Evolutionary conservation across 768 basidiomycete genomes (phyloP).

Genomic region (Leccinellum rugosiceps): DNA sequence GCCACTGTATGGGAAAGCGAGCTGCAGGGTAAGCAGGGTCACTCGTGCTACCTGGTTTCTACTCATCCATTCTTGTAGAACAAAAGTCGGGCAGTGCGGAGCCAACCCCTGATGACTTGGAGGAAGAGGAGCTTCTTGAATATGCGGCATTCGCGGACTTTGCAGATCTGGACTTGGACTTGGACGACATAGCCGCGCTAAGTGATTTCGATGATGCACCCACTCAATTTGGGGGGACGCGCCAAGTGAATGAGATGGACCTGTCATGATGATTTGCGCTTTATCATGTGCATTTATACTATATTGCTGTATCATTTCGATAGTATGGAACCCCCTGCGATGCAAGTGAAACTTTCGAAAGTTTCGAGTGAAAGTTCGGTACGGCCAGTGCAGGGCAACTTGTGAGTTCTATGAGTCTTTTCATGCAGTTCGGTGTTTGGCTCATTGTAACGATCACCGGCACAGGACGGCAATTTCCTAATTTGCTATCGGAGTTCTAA

Average conservation of each 20-base stretch:
- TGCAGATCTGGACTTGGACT: conserved; percentile 37
- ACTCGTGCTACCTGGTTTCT: not conserved
- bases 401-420: too few relatives aligned
- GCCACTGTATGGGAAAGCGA: conserved; percentile 57
- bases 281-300: not conserved
- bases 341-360: too few relatives aligned
- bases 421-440: too few relatives aligned
- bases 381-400: too few relatives aligned
- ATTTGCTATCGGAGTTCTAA: conserved; percentile 17
- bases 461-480: conserved; percentile 14
- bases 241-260: conserved; percentile 25
- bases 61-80: conserved; percentile 6
- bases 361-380: too few relatives aligned
- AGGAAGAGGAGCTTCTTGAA: conserved; percentile 57
- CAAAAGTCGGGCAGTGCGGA: conserved; percentile 7
- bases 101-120: conserved; percentile 44
- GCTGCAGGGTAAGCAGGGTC: conserved; percentile 37
- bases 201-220: conserved; percentile 22
- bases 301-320: not conserved
- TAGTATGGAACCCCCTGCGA: too few relatives aligned
- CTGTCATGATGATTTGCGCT: conserved; percentile 13
- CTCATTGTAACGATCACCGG: conserved; percentile 10
- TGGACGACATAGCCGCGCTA: conserved; percentile 14
- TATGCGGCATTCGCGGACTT: conserved; percentile 47
- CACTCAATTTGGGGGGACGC: not conserved